Evolutionary conservation across 2,329 filamentous ascomycete genomes (phyloP), one percentile per base, ranked within the genome.

Genomic region (Zymoseptoria crescenta): DNA sequence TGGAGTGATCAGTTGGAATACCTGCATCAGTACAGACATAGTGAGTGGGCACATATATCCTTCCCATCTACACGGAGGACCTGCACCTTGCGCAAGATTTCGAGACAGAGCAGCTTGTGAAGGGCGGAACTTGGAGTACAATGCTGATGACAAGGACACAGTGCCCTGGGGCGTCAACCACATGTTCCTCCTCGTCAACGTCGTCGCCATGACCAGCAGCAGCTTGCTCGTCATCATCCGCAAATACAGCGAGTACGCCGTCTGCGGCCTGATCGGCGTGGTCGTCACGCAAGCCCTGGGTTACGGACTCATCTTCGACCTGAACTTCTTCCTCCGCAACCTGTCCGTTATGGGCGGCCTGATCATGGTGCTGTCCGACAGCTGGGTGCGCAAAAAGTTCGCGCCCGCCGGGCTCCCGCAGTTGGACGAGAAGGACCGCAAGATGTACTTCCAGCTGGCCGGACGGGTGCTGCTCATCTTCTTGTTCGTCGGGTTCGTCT

Each of bases 261-360:
- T 97, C 60, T 85, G 80, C 62, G 94, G 93, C 63, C 88, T 99
- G 64, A 88, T 96, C 74, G 88, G 80, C 56, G 94, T 99, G 56
- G 93, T 99, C 56, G 76, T 99, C 63, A 87, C 91, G 35, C 94
- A 99, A 78, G 94, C 93, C 20, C 84, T 99, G 58, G 94, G 94
- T 69, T 99, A 99, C 75, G 94, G 94, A 60, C 84, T 99, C 63
- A 96, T 99, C 76, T 97, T 99, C 75, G 94, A 99, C 76, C 84
- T 97, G 73, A 99, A 97, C 85, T 99, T 99, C 83, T 99, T 99
- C 86, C 88, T 99, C 65, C 92, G 94, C 78, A 99, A 99, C 74
- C 82, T 99, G 62, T 96, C 91, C 65, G 94, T 99, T 70, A 93
- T 97, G 80, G 94, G 94, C 68, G 94, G 94, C 61, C 84, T 99